Base-by-base conservation (phyloP, 139 green algal species). In the Yamagishiella unicocca region DNA sequence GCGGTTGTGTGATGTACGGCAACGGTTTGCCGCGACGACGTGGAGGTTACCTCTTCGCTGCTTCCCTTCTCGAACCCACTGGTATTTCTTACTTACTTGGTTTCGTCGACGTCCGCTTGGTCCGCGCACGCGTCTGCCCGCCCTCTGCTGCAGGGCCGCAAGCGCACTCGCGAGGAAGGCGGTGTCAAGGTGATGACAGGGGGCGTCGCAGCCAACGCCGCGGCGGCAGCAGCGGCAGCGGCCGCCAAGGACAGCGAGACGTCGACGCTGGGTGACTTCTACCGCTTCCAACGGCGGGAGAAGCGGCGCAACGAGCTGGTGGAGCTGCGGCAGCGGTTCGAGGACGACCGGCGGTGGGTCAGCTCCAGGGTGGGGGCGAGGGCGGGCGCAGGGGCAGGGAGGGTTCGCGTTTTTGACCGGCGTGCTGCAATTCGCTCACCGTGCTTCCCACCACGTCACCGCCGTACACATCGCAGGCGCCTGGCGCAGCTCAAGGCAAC, bases 261-360 rank as follows among this genome's bases (percentile, higher is more conserved):
- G 42, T 24, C 38, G 17, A 14, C 21, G 12, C 79, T 61, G 79
- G 79, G 79, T 43, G 88, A 95, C 88, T 97, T 98, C 70, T 98
- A 98, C 87, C 83, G 93, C 53, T 98, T 97, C 76, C 95, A 98
- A 82, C 90, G 93, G 46, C 87, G 94, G 2, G 95, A 97, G 62
- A 91, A 90, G 83, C 84, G 93, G 43, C 86, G 93, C 7, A 94
- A 77, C 55, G 92, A 95, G 89, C 82, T 97, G 66, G 22, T 94
- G 82, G 92, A 95, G 54, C 87, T 97, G 76, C 89, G 93, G 4
- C 46, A 94, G 42, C 89, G 89, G 66, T 97, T 96, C 85, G 90
- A 96, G 71, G 74, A 93, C 24, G 94, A 95, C 91, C 89, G 90
- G 2, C 75, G 61, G 79, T 85, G 79, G 29, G 78, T 4, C 21